A percentile compares a stretch with the other conserved stretches of the same genome.
Conservation (phyloP, 345 rosid genomes). For the Corchorus olitorius region DNA sequence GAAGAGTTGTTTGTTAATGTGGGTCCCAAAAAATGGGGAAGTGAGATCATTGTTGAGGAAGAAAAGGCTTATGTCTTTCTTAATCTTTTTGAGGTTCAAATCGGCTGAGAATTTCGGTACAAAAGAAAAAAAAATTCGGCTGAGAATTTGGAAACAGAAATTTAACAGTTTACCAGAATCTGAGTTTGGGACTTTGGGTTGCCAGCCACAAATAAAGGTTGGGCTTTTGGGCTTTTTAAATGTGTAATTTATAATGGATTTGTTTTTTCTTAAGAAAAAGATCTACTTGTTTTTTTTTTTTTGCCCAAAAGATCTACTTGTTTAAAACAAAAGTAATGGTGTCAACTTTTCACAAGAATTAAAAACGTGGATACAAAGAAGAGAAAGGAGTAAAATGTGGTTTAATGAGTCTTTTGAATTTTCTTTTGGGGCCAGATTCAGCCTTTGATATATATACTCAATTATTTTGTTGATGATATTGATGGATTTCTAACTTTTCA, state of each 20-base stretch:
- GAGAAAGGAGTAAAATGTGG: neutral
- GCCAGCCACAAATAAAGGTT: neutral
- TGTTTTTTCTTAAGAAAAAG: neutral
- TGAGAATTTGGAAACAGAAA: constrained; percentile 11
- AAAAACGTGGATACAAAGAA: neutral
- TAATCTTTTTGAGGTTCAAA: neutral
- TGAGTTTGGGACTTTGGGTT: neutral
- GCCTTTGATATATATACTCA: no score
- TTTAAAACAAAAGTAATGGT: constrained; percentile 7
- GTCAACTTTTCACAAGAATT: neutral
- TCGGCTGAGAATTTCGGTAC: constrained; percentile 2
- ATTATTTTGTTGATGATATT: no score
- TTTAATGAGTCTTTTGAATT: neutral
- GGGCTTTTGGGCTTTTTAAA: neutral
- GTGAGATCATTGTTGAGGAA: neutral
- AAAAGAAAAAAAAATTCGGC: no score
- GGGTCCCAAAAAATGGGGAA: neutral
- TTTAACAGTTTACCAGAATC: neutral
- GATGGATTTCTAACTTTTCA: no score
- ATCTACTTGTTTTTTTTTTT: neutral
- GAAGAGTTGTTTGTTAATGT: neutral
- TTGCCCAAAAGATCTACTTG: neutral
- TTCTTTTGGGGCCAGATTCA: neutral
- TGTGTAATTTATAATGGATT: neutral
- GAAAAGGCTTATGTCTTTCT: neutral